Evolutionary conservation across 768 basidiomycete species (phyloP).

Genomic region (Crucibulum laeve): DNA sequence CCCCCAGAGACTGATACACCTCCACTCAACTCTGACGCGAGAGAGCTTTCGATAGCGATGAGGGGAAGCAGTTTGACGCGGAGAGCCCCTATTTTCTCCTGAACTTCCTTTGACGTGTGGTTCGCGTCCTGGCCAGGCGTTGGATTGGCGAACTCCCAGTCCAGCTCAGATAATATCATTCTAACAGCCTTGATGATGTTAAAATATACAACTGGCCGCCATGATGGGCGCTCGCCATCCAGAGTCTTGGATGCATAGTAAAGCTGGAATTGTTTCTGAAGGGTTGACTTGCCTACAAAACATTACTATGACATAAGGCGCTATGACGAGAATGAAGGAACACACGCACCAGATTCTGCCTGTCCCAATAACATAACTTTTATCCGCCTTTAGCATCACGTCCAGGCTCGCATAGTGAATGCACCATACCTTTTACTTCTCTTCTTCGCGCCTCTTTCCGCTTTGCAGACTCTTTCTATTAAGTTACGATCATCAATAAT

Average conservation of each 20-base stretch:
- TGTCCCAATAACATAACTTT: slow-evolving; percentile 76
- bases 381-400: slow-evolving; percentile 18
- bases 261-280: slow-evolving; percentile 82
- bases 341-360: slow-evolving; percentile 53
- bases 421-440: slow-evolving; percentile 44
- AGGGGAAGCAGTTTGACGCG: slow-evolving; percentile 58
- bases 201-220: slow-evolving; percentile 80
- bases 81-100: slow-evolving; percentile 44
- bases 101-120: slow-evolving; percentile 14
- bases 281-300: slow-evolving; percentile 65
- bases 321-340: neutral
- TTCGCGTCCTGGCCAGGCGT: slow-evolving; percentile 12
- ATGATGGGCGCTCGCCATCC: slow-evolving; percentile 66
- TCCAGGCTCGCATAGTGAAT: neutral
- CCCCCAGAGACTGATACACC: slow-evolving; percentile 61
- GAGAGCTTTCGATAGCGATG: slow-evolving; percentile 59
- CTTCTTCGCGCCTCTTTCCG: slow-evolving; percentile 36
- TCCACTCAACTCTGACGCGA: slow-evolving; percentile 64
- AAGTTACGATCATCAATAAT: neutral
- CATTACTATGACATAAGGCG: neutral
- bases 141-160: slow-evolving; percentile 42
- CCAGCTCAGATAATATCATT: slow-evolving; percentile 69
- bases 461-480: slow-evolving; percentile 44
- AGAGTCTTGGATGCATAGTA: slow-evolving; percentile 71
- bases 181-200: slow-evolving; percentile 80